A percentile compares a stretch with the other conserved stretches of the same genome.
Conservation (phyloP, 208 protist genomes). For the Wallacemonas sp. region DNA sequence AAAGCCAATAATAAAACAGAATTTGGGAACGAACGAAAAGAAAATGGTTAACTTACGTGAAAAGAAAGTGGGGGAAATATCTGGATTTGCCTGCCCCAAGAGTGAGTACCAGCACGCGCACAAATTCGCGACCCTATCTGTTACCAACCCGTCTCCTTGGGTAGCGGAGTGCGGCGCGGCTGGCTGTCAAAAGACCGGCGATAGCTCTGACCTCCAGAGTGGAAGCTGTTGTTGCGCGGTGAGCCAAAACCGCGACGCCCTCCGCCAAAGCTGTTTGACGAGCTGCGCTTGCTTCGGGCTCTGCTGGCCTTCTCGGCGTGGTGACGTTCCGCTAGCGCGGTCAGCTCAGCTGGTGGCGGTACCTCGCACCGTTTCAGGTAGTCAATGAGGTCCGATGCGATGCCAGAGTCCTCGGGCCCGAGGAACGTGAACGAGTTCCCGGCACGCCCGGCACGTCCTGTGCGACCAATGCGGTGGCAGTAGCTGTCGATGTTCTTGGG, state of each 20-base stretch:
- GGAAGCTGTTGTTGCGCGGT: background rate
- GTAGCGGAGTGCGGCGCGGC: background rate
- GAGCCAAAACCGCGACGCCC: background rate
- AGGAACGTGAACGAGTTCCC: slow-evolving; percentile 90
- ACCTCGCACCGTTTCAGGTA: slow-evolving; percentile 75
- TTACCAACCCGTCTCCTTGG: slow-evolving; percentile 10
- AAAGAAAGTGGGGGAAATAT: background rate
- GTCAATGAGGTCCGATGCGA: slow-evolving; percentile 65
- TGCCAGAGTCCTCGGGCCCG: slow-evolving; percentile 41
- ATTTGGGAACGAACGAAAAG: background rate
- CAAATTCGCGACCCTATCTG: no score
- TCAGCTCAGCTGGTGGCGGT: slow-evolving; percentile 48
- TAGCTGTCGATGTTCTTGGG: slow-evolving; percentile 94
- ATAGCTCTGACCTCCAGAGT: background rate
- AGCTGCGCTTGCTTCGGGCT: background rate
- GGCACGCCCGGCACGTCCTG: slow-evolving; percentile 86
- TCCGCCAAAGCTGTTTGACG: background rate
- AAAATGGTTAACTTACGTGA: slow-evolving; percentile 6
- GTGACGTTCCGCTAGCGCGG: slow-evolving; percentile 42
- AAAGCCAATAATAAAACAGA: background rate
- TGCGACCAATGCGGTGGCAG: slow-evolving; percentile 95
- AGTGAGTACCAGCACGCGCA: no score
- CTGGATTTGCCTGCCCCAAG: background rate
- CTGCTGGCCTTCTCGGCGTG: slow-evolving; percentile 10
- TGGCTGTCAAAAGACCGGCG: background rate